Evolutionary conservation across 1,139 yeast species (phyloP), one percentile per base, ranked within the genome.

Genomic region (Pichia sp.): DNA sequence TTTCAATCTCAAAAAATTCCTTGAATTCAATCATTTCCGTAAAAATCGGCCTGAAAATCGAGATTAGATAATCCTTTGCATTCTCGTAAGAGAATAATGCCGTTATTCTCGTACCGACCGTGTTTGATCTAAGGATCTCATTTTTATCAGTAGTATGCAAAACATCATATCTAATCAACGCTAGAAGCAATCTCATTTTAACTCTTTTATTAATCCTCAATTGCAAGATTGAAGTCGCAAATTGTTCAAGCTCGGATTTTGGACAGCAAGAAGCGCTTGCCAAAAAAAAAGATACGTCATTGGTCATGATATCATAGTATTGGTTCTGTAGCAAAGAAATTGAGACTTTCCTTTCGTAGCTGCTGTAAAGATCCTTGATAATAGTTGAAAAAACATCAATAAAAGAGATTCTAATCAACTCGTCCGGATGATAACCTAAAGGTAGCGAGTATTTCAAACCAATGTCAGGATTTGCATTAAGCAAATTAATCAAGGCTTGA

Each of bases 391-490:
- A 85, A 3, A 86, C 92, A 52, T 82, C 82, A 57, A 86, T 68
- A 57, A 86, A 85, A 1, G 92, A 79, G 5, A 83, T 67, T 48
- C 95, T 67, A 33, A 85, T 77, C 45, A 78, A 74, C 27, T 66
- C 64, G 56, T 84, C 84, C 36, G 74, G 75, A 54, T 86, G 87
- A 55, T 79, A 84, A 0, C 95, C 95, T 57, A 86, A 69, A 0
- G 94, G 88, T 16, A 87, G 64, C 1, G 90, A 88, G 61, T 79
- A 78, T 45, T 79, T 80, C 58, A 86, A 69, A 8, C 95, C 95
- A 42, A 85, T 79, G 51, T 83, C 88, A 3, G 83, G 79, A 57
- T 87, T 88, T 9, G 85, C 74, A 54, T 76, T 81, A 42, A 87
- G 67, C 38, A 87, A 62, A 53, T 83, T 83, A 2, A 90, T 79